phyloP scores from a whole-genome alignment of 805 yeast genomes.

The Ogataea salicorniae region DNA sequence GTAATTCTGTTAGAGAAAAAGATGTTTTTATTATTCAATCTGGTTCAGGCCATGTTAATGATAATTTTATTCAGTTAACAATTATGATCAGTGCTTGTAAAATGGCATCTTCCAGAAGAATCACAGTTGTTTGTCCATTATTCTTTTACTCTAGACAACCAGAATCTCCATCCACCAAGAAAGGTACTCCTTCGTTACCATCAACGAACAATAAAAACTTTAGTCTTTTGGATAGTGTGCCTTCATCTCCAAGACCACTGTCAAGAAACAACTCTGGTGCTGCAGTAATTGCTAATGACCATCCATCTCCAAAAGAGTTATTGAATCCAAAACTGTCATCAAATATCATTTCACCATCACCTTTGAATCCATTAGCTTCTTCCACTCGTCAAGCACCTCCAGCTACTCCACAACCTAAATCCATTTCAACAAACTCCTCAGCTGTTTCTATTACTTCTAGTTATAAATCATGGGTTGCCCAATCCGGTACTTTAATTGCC shows the following conservation, averaged over 20 bases:
- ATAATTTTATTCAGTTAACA: conserved; percentile 74
- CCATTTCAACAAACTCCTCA: conserved; percentile 19
- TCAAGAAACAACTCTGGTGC: conserved; percentile 20
- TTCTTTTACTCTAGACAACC: conserved; percentile 97
- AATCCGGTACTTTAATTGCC: conserved; percentile 89
- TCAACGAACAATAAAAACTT: conserved; percentile 9
- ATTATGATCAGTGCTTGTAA: conserved; percentile 90
- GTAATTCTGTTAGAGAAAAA: conserved; percentile 90
- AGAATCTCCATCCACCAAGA: conserved; percentile 77
- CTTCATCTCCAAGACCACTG: conserved; percentile 41
- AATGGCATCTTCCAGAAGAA: conserved; percentile 82
- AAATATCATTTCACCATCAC: conserved; percentile 6
- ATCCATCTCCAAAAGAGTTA: conserved; percentile 12
- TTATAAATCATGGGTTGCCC: conserved; percentile 93
- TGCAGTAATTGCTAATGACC: background rate
- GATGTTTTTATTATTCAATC: conserved; percentile 89
- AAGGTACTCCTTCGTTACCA: conserved; percentile 62
- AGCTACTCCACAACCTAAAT: conserved; percentile 4
- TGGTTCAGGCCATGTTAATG: conserved; percentile 86
- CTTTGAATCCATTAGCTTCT: conserved; percentile 6
- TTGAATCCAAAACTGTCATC: conserved; percentile 3
- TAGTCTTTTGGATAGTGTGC: conserved; percentile 36
- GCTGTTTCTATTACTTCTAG: conserved; percentile 44
- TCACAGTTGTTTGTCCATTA: conserved; percentile 86
- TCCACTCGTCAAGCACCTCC: conserved; percentile 5